Conservation (phyloP, 306 rosid genomes). For the Vigna nakashimae region DNA sequence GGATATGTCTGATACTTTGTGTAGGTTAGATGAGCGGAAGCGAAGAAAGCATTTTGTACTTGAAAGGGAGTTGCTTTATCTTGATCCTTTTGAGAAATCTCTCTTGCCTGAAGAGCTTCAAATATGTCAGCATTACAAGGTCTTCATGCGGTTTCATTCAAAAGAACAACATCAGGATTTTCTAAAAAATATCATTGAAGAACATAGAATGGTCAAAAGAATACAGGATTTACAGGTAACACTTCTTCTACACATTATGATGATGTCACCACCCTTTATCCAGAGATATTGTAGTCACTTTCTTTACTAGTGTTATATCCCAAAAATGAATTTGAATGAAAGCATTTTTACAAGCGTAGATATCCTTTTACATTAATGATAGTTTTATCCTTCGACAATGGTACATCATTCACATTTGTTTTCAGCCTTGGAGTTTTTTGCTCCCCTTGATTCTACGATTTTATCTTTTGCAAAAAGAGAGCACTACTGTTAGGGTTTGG, state of each 20-base stretch:
- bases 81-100: conserved; percentile 71
- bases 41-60: conserved; percentile 77
- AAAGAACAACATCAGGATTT: conserved; percentile 73
- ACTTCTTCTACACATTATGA: not conserved
- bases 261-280: conserved; percentile 24
- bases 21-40: conserved; percentile 93
- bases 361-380: not conserved
- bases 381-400: not conserved
- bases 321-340: not conserved
- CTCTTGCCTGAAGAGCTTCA: conserved; percentile 75
- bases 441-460: too few species aligned
- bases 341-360: not conserved
- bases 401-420: too few species aligned
- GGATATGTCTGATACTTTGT: conserved; percentile 32
- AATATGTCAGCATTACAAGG: conserved; percentile 69
- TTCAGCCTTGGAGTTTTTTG: too few species aligned
- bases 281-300: conserved; percentile 14
- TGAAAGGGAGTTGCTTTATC: conserved; percentile 80
- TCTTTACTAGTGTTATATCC: conserved; percentile 12
- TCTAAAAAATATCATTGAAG: conserved; percentile 69
- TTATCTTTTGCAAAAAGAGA: too few species aligned
- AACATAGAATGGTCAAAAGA: conserved; percentile 70
- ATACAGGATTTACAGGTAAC: conserved; percentile 86
- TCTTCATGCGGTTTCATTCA: conserved; percentile 85
- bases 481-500: too few species aligned